These are phyloP conservation scores for Tuber brumale DNA, from an alignment of 495 filamentous ascomycete genomes.

Conservation along the genomic window DNA sequence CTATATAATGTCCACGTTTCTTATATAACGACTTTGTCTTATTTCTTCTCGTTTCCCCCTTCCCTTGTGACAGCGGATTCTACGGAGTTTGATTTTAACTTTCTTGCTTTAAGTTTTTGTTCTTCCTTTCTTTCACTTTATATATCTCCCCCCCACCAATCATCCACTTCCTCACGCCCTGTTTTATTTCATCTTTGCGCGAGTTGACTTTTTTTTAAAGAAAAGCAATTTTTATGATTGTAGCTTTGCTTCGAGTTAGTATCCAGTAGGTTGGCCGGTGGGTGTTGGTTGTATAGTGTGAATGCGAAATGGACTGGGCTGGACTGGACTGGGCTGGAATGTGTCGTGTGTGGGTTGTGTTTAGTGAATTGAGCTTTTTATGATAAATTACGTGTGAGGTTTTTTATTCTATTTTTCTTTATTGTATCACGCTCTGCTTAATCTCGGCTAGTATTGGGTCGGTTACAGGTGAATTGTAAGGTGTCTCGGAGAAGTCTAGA, in stretches of 20 bases:
- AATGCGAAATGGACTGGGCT: not conserved
- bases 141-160: not conserved
- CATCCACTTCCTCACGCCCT: not conserved
- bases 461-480: not conserved
- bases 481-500: not conserved
- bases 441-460: not conserved
- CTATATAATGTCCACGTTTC: slow-evolving; percentile 11
- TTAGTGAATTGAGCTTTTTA: not conserved
- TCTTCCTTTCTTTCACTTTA: not conserved
- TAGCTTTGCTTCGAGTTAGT: not conserved
- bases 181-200: not conserved
- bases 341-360: not conserved
- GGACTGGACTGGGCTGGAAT: not conserved
- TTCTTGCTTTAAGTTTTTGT: not conserved
- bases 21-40: slow-evolving; percentile 8
- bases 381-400: not conserved
- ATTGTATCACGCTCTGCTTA: not conserved
- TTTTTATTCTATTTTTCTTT: not conserved
- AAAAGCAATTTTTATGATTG: not conserved
- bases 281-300: not conserved
- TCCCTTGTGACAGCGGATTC: not conserved
- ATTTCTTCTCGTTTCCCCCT: slow-evolving; percentile 1
- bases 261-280: not conserved
- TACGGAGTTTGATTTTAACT: slow-evolving; percentile 3
- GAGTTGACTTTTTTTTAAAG: not conserved